phyloP scores from a whole-genome alignment of 2,329 filamentous ascomycete genomes.

The Emergomyces orientalis region DNA sequence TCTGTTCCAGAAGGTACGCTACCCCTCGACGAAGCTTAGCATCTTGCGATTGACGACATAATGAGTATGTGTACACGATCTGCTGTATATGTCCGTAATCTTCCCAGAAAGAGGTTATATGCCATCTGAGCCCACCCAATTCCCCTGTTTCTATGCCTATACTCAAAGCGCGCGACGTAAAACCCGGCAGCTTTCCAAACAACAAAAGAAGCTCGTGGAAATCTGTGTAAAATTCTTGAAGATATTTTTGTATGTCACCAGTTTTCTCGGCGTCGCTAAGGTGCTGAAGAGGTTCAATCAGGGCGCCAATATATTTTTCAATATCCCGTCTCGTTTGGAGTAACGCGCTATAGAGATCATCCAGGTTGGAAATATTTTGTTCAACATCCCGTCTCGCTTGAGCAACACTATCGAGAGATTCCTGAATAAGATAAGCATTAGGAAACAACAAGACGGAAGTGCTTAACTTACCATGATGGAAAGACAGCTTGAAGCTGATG shows the following conservation, averaged over 20 bases:
- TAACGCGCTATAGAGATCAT: background rate
- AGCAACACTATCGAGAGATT: background rate
- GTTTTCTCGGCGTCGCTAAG: background rate
- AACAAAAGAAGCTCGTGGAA: background rate
- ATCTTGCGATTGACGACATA: background rate
- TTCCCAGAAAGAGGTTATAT: background rate
- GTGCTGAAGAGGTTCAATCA: background rate
- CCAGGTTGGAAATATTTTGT: background rate
- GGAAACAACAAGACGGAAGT: background rate
- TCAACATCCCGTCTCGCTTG: background rate
- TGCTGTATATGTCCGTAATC: background rate
- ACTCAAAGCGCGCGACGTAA: background rate
- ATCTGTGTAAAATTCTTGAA: background rate
- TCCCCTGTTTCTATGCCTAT: background rate
- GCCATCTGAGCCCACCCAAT: background rate
- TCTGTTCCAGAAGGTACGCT: background rate
- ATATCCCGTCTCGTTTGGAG: background rate
- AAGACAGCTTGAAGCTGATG: background rate
- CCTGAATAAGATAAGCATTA: background rate
- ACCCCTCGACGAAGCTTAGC: background rate
- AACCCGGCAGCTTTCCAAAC: background rate
- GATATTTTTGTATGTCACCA: background rate
- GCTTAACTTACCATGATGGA: slow-evolving; percentile 3
- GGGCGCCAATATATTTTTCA: background rate
- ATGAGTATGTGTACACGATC: background rate